phyloP scores from a whole-genome alignment of 805 yeast genomes.

The Wickerhamomyces bovis region DNA sequence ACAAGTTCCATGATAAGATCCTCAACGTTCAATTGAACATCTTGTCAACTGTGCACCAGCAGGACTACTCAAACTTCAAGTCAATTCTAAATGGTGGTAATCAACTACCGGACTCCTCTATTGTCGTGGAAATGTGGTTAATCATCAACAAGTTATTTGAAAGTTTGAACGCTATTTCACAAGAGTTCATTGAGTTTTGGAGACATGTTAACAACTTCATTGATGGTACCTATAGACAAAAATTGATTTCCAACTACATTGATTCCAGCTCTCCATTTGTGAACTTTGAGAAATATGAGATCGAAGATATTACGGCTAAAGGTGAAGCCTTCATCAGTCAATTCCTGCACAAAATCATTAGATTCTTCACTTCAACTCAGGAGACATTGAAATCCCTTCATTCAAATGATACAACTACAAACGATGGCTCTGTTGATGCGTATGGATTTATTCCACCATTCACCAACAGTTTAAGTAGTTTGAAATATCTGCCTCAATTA shows the following conservation, averaged over 20 bases:
- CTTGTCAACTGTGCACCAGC: constrained; percentile 30
- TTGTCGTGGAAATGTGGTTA: constrained; percentile 57
- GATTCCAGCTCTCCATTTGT: constrained; percentile 33
- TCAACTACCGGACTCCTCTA: constrained; percentile 44
- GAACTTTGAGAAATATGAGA: constrained; percentile 37
- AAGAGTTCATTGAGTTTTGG: constrained; percentile 46
- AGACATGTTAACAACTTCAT: constrained; percentile 48
- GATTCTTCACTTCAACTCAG: constrained; percentile 30
- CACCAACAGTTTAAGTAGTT: constrained; percentile 55
- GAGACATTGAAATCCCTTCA: constrained; percentile 12
- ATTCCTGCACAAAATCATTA: constrained; percentile 25
- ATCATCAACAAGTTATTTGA: constrained; percentile 35
- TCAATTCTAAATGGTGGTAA: constrained; percentile 13
- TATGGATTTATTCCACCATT: constrained; percentile 60
- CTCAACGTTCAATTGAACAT: constrained; percentile 35
- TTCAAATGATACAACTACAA: constrained; percentile 12
- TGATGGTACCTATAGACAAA: constrained; percentile 39
- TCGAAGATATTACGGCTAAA: constrained; percentile 31
- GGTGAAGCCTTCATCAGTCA: constrained; percentile 34
- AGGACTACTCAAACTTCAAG: constrained; percentile 27
- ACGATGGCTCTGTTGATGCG: constrained; percentile 25
- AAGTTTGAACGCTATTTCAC: constrained; percentile 33
- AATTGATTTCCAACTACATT: constrained; percentile 25
- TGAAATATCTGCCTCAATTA: constrained; percentile 44
- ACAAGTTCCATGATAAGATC: constrained; percentile 35